Conservation (phyloP, 192 early-diverging fungal species). For the Coemansia sp. region DNA sequence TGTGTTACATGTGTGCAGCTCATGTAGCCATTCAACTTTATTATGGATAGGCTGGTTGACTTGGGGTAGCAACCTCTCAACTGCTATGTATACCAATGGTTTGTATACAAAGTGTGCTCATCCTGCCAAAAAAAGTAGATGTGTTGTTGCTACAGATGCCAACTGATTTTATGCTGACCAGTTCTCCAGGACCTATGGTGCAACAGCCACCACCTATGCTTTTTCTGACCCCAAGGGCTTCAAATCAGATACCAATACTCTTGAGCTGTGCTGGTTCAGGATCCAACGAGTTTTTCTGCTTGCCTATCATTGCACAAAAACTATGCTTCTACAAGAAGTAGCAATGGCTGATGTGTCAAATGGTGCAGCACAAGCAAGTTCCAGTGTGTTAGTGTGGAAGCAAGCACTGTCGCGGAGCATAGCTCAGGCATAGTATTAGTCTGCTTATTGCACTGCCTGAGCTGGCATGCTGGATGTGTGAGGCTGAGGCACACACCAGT, state of each 20-base stretch:
- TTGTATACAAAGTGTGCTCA: not conserved
- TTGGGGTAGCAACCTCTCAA: not conserved
- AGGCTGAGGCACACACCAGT: not conserved
- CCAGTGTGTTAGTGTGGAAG: not conserved
- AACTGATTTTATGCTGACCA: not conserved
- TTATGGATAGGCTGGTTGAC: not conserved
- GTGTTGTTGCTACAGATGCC: not conserved
- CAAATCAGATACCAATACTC: conserved; percentile 11
- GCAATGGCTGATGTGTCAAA: conserved; percentile 20
- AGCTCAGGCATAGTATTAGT: conserved; percentile 25
- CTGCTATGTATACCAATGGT: conserved; percentile 15
- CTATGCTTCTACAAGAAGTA: conserved; percentile 14
- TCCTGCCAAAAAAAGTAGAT: not conserved
- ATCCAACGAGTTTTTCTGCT: conserved; percentile 29
- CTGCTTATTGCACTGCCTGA: conserved; percentile 43
- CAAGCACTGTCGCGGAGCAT: conserved; percentile 5
- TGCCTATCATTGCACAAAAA: conserved; percentile 32
- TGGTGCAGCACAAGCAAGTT: conserved; percentile 10
- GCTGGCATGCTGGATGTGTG: conserved; percentile 19
- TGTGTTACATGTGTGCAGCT: not conserved
- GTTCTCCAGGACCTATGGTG: not conserved
- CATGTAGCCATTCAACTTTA: not conserved
- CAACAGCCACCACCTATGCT: not conserved
- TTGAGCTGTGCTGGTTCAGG: conserved; percentile 20
- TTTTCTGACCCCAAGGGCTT: conserved; percentile 10